Evolutionary conservation across 2,329 filamentous ascomycete species (phyloP).

Genomic region (Huntiella savannae): DNA sequence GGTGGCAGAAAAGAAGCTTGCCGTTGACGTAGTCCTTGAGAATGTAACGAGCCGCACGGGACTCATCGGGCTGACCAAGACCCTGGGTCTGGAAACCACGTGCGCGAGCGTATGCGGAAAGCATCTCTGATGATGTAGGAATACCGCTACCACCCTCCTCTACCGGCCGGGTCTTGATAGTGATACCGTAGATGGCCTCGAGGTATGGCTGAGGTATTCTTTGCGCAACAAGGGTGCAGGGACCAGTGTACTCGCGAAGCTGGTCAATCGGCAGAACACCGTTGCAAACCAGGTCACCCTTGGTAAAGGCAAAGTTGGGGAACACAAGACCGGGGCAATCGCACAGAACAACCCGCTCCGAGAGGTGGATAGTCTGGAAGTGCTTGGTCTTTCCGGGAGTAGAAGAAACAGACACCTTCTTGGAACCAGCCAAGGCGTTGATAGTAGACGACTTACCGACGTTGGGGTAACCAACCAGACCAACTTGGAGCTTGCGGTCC

Average conservation of each 20-base stretch:
- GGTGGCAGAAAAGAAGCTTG: slow-evolving; percentile 80
- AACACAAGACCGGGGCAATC: slow-evolving; percentile 98
- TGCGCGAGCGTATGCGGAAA: slow-evolving; percentile 71
- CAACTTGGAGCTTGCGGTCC: slow-evolving; percentile 62
- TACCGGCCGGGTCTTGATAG: slow-evolving; percentile 56
- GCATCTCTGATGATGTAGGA: slow-evolving; percentile 68
- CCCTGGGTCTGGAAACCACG: slow-evolving; percentile 82
- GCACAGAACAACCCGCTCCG: slow-evolving; percentile 73
- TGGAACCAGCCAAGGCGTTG: slow-evolving; percentile 93
- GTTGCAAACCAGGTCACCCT: slow-evolving; percentile 88
- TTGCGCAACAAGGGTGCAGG: slow-evolving; percentile 61
- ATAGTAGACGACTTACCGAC: slow-evolving; percentile 98
- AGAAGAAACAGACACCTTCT: slow-evolving; percentile 94
- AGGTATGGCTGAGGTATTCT: slow-evolving; percentile 77
- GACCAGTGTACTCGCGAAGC: slow-evolving; percentile 78
- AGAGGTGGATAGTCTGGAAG: slow-evolving; percentile 94
- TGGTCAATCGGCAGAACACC: slow-evolving; percentile 94
- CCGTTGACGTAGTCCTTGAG: slow-evolving; percentile 97
- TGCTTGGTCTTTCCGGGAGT: slow-evolving; percentile 98
- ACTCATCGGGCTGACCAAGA: slow-evolving; percentile 81
- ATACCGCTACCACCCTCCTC: slow-evolving; percentile 87
- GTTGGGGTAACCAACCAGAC: slow-evolving; percentile 93
- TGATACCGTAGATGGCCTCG: slow-evolving; percentile 86
- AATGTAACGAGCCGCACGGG: slow-evolving; percentile 69
- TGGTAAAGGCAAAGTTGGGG: slow-evolving; percentile 91